Conservation (phyloP, 345 rosid genomes). For the Eucalyptus fibrosa region DNA sequence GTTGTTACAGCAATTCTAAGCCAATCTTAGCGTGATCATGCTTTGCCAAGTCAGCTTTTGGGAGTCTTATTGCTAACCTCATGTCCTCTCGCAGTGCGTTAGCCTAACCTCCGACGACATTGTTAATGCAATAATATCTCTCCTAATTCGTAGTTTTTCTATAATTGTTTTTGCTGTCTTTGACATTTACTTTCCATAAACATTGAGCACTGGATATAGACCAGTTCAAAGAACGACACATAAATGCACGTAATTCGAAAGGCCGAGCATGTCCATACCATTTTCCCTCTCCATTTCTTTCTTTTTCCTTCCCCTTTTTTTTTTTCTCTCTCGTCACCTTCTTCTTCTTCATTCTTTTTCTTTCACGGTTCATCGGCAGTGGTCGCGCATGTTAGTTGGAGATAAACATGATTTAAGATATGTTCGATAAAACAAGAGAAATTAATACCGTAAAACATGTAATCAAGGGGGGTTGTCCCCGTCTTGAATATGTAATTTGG, state of each 20-base stretch:
- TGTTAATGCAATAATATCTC: not conserved
- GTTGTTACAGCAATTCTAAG: not conserved
- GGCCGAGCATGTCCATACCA: not conserved
- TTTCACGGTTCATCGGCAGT: not conserved
- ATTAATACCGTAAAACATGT: not conserved
- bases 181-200: not conserved
- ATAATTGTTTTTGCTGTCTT: not conserved
- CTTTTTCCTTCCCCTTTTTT: not conserved
- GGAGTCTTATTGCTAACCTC: not conserved
- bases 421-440: not conserved
- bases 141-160: not conserved
- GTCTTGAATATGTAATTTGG: not conserved
- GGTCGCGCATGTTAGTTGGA: not conserved
- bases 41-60: not conserved
- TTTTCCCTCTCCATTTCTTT: not conserved
- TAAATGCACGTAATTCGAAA: not conserved
- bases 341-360: not conserved
- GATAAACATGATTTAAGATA: not conserved
- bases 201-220: not conserved
- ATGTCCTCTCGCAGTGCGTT: not conserved
- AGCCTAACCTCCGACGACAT: not conserved
- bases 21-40: not conserved
- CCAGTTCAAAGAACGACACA: not conserved
- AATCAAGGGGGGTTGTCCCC: not conserved
- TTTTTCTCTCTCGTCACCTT: not conserved